These are phyloP conservation scores for Melaleuca quinquenervia DNA, from an alignment of 345 rosid genomes.

Conservation along the genomic window DNA sequence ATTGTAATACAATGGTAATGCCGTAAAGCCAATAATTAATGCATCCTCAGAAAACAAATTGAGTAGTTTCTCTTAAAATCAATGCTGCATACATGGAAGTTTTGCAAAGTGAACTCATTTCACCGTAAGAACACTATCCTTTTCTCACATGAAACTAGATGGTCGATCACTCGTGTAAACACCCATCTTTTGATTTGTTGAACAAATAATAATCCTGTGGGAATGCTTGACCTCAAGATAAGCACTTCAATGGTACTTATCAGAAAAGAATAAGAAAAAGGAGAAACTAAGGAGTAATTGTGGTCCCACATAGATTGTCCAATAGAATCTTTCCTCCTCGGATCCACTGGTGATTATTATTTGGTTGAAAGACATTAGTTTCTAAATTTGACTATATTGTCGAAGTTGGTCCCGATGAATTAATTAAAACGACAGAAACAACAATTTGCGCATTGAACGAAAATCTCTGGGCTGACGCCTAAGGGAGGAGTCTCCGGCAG, in stretches of 20 bases:
- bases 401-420: not conserved
- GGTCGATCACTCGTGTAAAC: not conserved
- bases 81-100: not conserved
- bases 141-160: not conserved
- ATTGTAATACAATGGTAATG: not conserved
- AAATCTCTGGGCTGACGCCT: not conserved
- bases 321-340: not conserved
- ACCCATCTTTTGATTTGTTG: not conserved
- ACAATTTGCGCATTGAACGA: not conserved
- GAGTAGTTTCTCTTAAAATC: not conserved
- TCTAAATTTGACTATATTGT: not conserved
- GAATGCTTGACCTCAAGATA: not conserved
- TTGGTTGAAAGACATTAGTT: not conserved
- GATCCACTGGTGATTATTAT: not conserved
- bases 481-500: not conserved
- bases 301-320: not conserved
- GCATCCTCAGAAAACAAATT: not conserved
- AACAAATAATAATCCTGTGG: not conserved
- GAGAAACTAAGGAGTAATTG: not conserved
- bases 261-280: not conserved
- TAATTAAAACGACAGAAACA: not conserved
- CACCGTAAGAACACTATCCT: not conserved
- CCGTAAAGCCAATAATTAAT: not conserved
- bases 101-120: not conserved
- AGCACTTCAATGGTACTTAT: not conserved